Percentiles rank a stretch among this genome's conserved stretches.
Conservation (phyloP, 768 basidiomycete genomes). For the Termitomyces sp. region DNA sequence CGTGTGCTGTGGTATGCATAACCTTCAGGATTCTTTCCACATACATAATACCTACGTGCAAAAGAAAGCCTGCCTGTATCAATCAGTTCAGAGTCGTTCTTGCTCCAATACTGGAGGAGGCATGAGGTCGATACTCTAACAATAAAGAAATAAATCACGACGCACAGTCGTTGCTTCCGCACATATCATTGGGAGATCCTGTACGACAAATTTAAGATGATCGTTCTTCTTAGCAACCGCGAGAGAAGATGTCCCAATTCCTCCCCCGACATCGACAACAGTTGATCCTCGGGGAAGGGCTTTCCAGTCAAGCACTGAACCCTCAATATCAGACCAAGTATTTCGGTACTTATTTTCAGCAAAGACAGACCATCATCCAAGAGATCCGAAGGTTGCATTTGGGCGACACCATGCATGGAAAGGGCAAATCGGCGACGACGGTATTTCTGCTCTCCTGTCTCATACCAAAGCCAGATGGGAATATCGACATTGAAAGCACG, state of each 20-base stretch:
- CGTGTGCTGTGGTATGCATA: conserved; percentile 19
- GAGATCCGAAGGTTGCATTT: not conserved
- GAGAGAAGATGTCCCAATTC: conserved; percentile 21
- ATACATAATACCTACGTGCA: not conserved
- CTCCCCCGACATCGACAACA: conserved; percentile 29
- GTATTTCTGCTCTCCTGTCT: not conserved
- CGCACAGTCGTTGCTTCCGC: conserved; percentile 12
- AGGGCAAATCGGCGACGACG: conserved; percentile 1
- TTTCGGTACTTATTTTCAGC: too few species aligned
- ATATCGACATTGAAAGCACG: not conserved
- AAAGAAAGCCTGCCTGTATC: conserved; percentile 3
- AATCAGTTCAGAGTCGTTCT: conserved; percentile 2
- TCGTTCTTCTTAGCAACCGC: conserved; percentile 15
- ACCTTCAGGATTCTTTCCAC: too few species aligned
- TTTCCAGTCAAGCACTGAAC: conserved; percentile 21
- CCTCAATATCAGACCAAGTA: not conserved
- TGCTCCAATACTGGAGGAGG: conserved; percentile 10
- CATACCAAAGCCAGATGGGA: not conserved
- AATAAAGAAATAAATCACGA: not conserved
- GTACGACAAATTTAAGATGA: conserved; percentile 20
- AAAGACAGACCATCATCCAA: not conserved
- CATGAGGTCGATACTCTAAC: not conserved
- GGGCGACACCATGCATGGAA: not conserved
- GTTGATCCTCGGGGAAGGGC: conserved; percentile 14
- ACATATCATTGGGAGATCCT: conserved; percentile 18